Evolutionary conservation across 192 early-diverging fungal genomes (phyloP), one percentile per base, ranked within the genome.

Genomic region (Umbelopsis sp.): DNA sequence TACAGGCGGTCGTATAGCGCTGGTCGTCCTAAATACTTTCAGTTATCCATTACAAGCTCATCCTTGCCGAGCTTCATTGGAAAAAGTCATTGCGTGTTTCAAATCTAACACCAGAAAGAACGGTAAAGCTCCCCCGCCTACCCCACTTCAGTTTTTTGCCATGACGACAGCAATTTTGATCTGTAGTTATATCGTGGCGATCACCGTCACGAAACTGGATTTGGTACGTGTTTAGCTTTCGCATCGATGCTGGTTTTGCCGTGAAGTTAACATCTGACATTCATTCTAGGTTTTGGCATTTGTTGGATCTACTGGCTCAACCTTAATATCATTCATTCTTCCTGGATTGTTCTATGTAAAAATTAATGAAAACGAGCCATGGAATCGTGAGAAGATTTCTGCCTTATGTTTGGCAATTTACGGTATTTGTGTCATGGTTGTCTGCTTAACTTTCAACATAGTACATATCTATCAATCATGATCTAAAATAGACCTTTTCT

Each of bases 251-350:
- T 5, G 29, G 9, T 22, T 1, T 16, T 26, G 20, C 4, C 4
- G 22, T 26, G n/a, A 7, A n/a, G n/a, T 36, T 21, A 12, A 34
- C 26, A 62, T 62, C 25, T 32, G 85, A 96, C 7, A 9, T 49
- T 49, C 56, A 4, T 0, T 17, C 26, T 62, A 62, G 56, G 56
- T 62, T 62, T 70, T 98, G 66, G 84, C 94, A 0, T 83, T 97
- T 70, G 96, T 98, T 1, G 96, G 96, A 45, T 95, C 96, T 2
- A 97, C 96, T 2, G 96, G 96, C 6, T 94, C 92, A 17, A 96
- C 95, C 0, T 88, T 89, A 50, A 93, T 98, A 47, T 94, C 93
- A 68, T 97, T 96, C 79, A 97, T 98, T 71, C 81, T 97, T 22
- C 96, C 96, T 0, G 95, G 95, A 16, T 53, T 91, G 16, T 93